phyloP scores from a whole-genome alignment of 345 rosid genomes.

The Aegle marmelos region DNA sequence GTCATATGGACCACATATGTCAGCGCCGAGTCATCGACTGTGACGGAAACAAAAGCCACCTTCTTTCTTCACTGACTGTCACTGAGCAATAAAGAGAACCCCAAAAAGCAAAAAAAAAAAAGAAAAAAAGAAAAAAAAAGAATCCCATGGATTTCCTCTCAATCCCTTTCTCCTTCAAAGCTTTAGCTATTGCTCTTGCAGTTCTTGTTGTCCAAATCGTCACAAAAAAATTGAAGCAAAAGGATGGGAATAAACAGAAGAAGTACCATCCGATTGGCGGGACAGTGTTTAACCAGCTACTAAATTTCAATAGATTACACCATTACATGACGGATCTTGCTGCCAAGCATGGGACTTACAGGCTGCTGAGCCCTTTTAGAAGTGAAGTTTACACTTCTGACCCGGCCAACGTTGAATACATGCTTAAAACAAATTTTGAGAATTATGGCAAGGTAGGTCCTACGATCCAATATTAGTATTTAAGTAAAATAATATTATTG shows the following conservation, averaged over 20 bases:
- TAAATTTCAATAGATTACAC: constrained; percentile 47
- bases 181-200: constrained; percentile 19
- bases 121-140: neutral
- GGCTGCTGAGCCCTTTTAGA: constrained; percentile 41
- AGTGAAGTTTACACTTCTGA: constrained; percentile 49
- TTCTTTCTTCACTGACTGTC: neutral
- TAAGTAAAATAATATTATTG: too few relatives aligned
- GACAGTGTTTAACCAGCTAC: constrained; percentile 48
- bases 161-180: constrained; percentile 9
- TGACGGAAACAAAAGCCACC: neutral
- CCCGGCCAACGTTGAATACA: constrained; percentile 46
- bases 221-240: neutral
- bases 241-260: constrained; percentile 12
- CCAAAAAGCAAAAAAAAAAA: too few relatives aligned
- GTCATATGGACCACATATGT: too few relatives aligned
- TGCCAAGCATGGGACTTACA: constrained; percentile 39
- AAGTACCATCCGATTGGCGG: constrained; percentile 56
- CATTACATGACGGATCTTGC: constrained; percentile 58
- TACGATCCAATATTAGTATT: neutral
- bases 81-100: neutral
- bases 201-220: constrained; percentile 1
- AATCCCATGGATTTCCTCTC: constrained; percentile 17
- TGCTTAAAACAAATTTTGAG: constrained; percentile 45
- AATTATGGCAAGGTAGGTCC: constrained; percentile 46
- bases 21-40: too few relatives aligned